Evolutionary conservation across 257 asterid species (phyloP).

Genomic region (Plantago ovata): DNA sequence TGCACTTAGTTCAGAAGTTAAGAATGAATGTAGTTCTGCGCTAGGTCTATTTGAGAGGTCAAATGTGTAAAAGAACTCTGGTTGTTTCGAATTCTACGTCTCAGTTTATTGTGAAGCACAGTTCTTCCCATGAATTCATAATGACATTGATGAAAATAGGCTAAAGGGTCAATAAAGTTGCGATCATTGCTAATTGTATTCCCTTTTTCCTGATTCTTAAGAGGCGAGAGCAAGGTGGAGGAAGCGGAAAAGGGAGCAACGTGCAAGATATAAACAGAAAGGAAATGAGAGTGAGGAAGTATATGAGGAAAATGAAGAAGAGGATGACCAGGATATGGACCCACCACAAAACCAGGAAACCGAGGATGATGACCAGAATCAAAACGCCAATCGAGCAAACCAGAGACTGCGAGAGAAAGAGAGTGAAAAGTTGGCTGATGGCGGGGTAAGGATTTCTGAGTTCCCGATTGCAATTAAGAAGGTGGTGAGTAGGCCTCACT

Average conservation of each 20-base stretch:
- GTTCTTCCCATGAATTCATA: too few relatives aligned
- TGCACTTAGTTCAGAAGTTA: too few relatives aligned
- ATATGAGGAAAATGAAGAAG: slow-evolving; percentile 79
- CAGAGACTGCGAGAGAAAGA: slow-evolving; percentile 34
- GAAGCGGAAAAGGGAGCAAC: slow-evolving; percentile 84
- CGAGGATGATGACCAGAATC: slow-evolving; percentile 45
- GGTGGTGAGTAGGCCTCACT: slow-evolving; percentile 67
- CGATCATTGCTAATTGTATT: too few relatives aligned
- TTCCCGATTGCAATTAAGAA: slow-evolving; percentile 75
- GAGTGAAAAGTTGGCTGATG: slow-evolving; percentile 54
- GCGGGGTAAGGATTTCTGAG: slow-evolving; percentile 49
- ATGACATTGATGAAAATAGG: too few relatives aligned
- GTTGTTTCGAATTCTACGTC: too few relatives aligned
- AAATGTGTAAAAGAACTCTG: too few relatives aligned
- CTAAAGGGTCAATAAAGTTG: too few relatives aligned
- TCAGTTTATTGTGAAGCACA: too few relatives aligned
- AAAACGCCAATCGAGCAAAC: slow-evolving; percentile 32
- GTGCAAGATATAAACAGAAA: slow-evolving; percentile 59
- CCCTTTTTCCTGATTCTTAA: slow-evolving; percentile 9
- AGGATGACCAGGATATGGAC: slow-evolving; percentile 62
- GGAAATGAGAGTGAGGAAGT: slow-evolving; percentile 66
- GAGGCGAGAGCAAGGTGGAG: slow-evolving; percentile 86
- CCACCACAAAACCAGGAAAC: slow-evolving; percentile 46
- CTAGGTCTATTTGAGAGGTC: too few relatives aligned
- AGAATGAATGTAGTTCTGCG: too few relatives aligned